Evolutionary conservation across 257 asterid genomes (phyloP), one percentile per base, ranked within the genome.

Genomic region (Solanum corneliomulleri): DNA sequence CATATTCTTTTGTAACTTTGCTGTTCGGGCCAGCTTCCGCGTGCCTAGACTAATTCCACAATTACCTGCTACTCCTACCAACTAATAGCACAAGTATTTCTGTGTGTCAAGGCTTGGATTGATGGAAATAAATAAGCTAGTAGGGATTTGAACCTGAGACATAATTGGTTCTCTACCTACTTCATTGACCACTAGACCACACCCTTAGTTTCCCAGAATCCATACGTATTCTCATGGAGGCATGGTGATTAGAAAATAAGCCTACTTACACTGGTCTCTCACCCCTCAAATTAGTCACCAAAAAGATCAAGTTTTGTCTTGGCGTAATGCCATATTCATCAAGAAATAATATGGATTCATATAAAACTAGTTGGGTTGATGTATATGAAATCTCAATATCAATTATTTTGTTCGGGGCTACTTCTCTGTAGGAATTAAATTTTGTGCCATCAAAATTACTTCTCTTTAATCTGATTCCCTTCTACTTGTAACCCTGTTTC

Each of bases 291-390:
- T 89, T 25, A 44, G 96, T 90, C 25, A 92, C 88, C 4, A 93
- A 91, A 91, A 92, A 89, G 49, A 94, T 87, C 6, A 94, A 90
- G 35, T 91, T 92, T 62, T 83, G 77, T 68, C 88, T 91, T 35
- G 97, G 97, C 15, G 76, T 88, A 31, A 92, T 90, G 35, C 90
- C 88, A 12, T 88, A 92, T 70, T 85, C 74, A 60, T 94, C 98
- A 82, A 97, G 96, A 91, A 94, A 91, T 45, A 93, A 90, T 76
- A 93, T 86, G 85, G 98, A 98, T 88, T 93, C 96, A 88, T 45
- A 37, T 81, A 11, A 49, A 81, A 81, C 29, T 81, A 29, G 27
- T 31, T 80, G 25, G 18, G 27, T 49, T 78, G n/a, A 78, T 78
- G 18, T 27, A 45, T 45, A 45, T 45, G 27, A 76, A 14, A 33